Evolutionary conservation across 2,329 filamentous ascomycete genomes (phyloP).

Genomic region (Botrytis byssoidea): DNA sequence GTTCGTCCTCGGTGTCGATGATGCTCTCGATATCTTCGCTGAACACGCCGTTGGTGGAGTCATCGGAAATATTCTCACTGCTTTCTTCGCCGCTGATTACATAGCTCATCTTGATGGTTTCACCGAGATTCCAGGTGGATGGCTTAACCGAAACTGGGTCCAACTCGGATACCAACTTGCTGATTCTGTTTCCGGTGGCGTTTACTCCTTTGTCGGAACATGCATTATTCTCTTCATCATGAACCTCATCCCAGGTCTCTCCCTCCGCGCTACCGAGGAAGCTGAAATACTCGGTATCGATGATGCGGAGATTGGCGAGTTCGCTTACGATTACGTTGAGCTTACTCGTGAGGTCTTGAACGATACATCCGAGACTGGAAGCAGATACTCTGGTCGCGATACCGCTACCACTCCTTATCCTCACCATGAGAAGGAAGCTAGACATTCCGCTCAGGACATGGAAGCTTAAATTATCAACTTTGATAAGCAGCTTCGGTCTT

Average conservation of each 20-base stretch:
- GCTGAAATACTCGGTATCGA: constrained; percentile 84
- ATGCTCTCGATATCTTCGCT: constrained; percentile 85
- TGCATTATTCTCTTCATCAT: constrained; percentile 77
- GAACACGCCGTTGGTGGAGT: constrained; percentile 77
- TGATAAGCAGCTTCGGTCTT: background rate
- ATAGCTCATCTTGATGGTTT: constrained; percentile 77
- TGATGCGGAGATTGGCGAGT: constrained; percentile 88
- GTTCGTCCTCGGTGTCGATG: constrained; percentile 76
- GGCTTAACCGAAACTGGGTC: constrained; percentile 80
- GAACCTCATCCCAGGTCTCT: constrained; percentile 74
- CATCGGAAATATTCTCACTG: constrained; percentile 76
- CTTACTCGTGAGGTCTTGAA: constrained; percentile 63
- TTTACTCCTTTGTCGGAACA: constrained; percentile 76
- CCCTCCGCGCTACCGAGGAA: constrained; percentile 71
- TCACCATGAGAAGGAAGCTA: background rate
- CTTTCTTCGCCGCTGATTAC: constrained; percentile 80
- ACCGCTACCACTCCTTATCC: background rate
- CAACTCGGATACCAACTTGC: constrained; percentile 83
- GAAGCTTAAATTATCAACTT: background rate
- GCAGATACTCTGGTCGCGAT: constrained; percentile 17
- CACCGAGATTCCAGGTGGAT: constrained; percentile 69
- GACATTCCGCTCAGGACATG: constrained; percentile 6
- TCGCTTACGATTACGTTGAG: constrained; percentile 91
- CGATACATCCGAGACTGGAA: constrained; percentile 11
- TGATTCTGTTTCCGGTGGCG: constrained; percentile 72